These are phyloP conservation scores for Colletotrichum sp. DNA, from an alignment of 2,329 filamentous ascomycete species.

Conservation along the genomic window DNA sequence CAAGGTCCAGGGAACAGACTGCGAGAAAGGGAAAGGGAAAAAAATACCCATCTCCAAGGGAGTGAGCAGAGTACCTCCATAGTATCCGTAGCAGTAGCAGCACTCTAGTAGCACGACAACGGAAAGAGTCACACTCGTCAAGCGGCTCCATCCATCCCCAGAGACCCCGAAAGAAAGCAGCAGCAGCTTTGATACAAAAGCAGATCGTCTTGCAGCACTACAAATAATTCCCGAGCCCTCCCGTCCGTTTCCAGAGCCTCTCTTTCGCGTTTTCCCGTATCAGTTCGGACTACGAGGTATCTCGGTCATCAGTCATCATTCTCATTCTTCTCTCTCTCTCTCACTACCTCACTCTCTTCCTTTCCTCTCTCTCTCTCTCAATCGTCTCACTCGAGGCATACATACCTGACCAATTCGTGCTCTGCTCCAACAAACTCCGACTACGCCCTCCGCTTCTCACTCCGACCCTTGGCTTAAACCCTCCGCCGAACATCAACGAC, in stretches of 20 bases:
- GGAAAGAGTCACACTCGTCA: conserved; percentile 24
- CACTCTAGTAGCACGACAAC: conserved; percentile 12
- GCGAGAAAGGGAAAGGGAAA: not conserved
- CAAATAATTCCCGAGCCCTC: conserved; percentile 8
- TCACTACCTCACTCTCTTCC: not conserved
- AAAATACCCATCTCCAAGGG: conserved; percentile 3
- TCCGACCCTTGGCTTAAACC: not conserved
- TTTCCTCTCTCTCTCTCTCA: not conserved
- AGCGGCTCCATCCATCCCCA: conserved; percentile 8
- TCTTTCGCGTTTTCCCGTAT: not conserved
- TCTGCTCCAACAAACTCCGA: not conserved
- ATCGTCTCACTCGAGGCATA: not conserved
- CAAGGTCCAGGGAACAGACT: not conserved
- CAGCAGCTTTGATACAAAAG: not conserved
- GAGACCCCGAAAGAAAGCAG: not conserved
- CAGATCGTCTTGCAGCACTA: conserved; percentile 2
- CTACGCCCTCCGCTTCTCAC: not conserved
- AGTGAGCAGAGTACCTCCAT: not conserved
- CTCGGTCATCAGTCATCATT: not conserved
- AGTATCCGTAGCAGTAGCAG: not conserved
- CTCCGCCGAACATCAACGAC: not conserved
- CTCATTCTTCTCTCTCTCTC: not conserved
- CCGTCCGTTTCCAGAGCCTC: not conserved
- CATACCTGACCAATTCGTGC: not conserved
- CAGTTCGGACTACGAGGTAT: not conserved